Percentiles rank a stretch among this genome's conserved stretches.
Conservation (phyloP, 805 yeast species). For the Candida orba region DNA sequence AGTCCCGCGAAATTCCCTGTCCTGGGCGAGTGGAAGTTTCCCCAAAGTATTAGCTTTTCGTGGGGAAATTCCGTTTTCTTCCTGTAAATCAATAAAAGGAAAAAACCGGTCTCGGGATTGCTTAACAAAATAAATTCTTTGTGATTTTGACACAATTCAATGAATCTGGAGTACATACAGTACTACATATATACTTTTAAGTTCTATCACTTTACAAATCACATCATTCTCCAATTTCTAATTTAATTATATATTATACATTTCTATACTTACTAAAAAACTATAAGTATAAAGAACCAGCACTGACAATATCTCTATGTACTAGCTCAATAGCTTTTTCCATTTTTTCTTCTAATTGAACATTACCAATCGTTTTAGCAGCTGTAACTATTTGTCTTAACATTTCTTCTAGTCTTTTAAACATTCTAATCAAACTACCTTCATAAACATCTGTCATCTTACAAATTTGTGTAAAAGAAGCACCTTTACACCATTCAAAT, state of each 20-base stretch:
- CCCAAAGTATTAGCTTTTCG: neutral
- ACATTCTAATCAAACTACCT: conserved; percentile 91
- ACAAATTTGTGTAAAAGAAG: conserved; percentile 91
- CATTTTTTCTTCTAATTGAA: conserved; percentile 81
- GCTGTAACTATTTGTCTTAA: conserved; percentile 85
- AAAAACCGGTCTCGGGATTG: too few relatives aligned
- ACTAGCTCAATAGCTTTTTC: conserved; percentile 76
- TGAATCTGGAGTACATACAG: too few relatives aligned
- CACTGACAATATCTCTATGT: conserved; percentile 94
- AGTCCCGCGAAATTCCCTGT: neutral
- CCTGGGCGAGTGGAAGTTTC: neutral
- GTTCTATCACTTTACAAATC: too few relatives aligned
- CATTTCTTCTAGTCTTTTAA: conserved; percentile 90
- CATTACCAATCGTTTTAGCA: conserved; percentile 91
- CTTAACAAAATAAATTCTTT: too few relatives aligned
- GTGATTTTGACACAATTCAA: too few relatives aligned
- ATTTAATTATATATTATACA: neutral
- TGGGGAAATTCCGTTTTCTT: neutral
- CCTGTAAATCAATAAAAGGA: neutral
- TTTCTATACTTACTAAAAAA: neutral
- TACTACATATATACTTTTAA: too few relatives aligned
- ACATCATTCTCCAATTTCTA: too few relatives aligned
- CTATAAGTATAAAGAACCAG: conserved; percentile 77
- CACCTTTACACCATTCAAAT: conserved; percentile 94
- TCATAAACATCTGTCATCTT: conserved; percentile 99